Evolutionary conservation across 352 stramenopile species (phyloP).

Genomic region (Globisporangium irregulare): DNA sequence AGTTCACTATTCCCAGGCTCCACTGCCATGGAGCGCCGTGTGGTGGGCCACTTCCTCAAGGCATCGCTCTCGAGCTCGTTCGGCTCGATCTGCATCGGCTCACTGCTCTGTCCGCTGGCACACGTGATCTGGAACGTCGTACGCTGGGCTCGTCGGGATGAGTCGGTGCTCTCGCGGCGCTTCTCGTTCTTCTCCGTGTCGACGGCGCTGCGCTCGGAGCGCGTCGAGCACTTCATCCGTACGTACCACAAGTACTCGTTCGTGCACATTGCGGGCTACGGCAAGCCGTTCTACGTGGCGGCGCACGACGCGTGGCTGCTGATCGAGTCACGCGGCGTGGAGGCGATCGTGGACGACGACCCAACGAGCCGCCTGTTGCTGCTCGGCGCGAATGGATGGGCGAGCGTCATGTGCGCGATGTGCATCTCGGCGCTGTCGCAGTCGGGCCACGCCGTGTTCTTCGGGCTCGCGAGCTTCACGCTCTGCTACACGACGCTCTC

Average conservation of each 20-base stretch:
- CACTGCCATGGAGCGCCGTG: constrained; percentile 32
- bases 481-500: constrained; percentile 82
- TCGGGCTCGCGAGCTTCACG: constrained; percentile 68
- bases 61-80: constrained; percentile 71
- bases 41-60: constrained; percentile 70
- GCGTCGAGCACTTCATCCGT: constrained; percentile 72
- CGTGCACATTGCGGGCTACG: constrained; percentile 77
- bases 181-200: constrained; percentile 29
- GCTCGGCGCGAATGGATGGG: constrained; percentile 72
- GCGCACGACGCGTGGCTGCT: constrained; percentile 74
- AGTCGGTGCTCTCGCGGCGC: constrained; percentile 57
- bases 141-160: constrained; percentile 69
- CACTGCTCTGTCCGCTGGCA: constrained; percentile 71
- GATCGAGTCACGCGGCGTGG: constrained; percentile 75
- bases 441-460: constrained; percentile 68
- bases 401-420: constrained; percentile 72
- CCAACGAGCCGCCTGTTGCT: constrained; percentile 76
- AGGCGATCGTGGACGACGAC: constrained; percentile 85
- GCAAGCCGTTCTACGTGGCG: constrained; percentile 77
- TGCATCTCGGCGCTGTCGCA: constrained; percentile 49
- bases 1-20: constrained; percentile 15
- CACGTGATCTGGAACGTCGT: constrained; percentile 79
- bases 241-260: constrained; percentile 88
- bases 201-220: constrained; percentile 45
- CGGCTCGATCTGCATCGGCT: constrained; percentile 81